These are phyloP conservation scores for Xylariaceae sp. DNA, from an alignment of 2,329 filamentous ascomycete genomes.

Conservation along the genomic window DNA sequence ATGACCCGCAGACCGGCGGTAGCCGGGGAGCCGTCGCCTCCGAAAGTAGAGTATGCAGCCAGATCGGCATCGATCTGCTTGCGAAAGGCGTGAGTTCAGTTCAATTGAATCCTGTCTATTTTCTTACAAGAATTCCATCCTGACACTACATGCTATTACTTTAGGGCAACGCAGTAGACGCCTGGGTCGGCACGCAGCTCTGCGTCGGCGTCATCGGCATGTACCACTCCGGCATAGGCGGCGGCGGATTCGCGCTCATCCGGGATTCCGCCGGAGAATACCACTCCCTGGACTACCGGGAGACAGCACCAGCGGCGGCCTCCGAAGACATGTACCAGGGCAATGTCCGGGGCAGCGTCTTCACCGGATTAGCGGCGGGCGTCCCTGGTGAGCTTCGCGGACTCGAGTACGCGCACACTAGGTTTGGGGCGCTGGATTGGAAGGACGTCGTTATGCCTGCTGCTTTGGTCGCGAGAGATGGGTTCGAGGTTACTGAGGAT, in stretches of 20 bases:
- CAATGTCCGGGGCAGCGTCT: slow-evolving; percentile 62
- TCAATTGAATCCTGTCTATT: neutral
- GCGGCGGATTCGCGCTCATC: slow-evolving; percentile 85
- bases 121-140: neutral
- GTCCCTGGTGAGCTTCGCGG: slow-evolving; percentile 75
- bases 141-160: neutral
- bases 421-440: slow-evolving; percentile 69
- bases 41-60: slow-evolving; percentile 31
- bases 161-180: slow-evolving; percentile 72
- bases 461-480: slow-evolving; percentile 66
- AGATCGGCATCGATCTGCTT: slow-evolving; percentile 32
- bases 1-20: slow-evolving; percentile 15
- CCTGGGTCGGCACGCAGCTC: slow-evolving; percentile 68
- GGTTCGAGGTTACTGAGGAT: slow-evolving; percentile 72
- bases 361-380: slow-evolving; percentile 67
- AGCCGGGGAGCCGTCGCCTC: slow-evolving; percentile 29
- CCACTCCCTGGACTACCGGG: slow-evolving; percentile 85
- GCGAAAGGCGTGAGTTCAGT: slow-evolving; percentile 26
- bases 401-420: slow-evolving; percentile 70
- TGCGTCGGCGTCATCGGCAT: slow-evolving; percentile 73
- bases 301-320: slow-evolving; percentile 79
- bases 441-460: slow-evolving; percentile 69
- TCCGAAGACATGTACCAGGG: slow-evolving; percentile 80
- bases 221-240: slow-evolving; percentile 81
- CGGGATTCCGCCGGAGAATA: slow-evolving; percentile 67